Evolutionary conservation across 2,329 filamentous ascomycete species (phyloP).

Genomic region (Waltergamsia citrina): DNA sequence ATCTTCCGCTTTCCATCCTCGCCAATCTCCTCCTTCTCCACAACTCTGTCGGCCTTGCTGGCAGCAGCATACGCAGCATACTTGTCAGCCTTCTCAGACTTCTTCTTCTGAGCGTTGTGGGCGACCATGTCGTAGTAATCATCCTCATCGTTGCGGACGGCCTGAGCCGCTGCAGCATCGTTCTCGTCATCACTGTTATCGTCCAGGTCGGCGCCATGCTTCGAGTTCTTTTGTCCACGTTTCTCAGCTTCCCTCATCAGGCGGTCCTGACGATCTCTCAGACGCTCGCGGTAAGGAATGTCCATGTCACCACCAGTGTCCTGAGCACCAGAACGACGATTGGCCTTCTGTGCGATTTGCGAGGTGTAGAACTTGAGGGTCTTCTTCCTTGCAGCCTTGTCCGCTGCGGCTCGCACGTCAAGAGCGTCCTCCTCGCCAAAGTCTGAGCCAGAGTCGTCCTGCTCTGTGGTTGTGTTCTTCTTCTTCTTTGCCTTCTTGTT

Average conservation of each 20-base stretch:
- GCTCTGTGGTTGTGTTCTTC: constrained; percentile 20
- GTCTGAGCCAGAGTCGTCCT: constrained; percentile 58
- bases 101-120: constrained; percentile 58
- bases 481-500: constrained; percentile 38
- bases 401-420: constrained; percentile 67
- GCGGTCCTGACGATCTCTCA: constrained; percentile 76
- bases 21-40: constrained; percentile 61
- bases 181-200: constrained; percentile 62
- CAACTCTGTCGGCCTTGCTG: constrained; percentile 51
- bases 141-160: constrained; percentile 49
- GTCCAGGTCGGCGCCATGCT: constrained; percentile 56
- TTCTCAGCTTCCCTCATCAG: constrained; percentile 84
- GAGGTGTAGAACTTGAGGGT: constrained; percentile 95
- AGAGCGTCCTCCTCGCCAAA: constrained; percentile 84
- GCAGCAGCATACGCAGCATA: constrained; percentile 49
- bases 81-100: constrained; percentile 57
- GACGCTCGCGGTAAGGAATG: constrained; percentile 79
- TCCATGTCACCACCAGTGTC: constrained; percentile 73
- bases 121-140: constrained; percentile 90
- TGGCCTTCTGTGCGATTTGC: constrained; percentile 90
- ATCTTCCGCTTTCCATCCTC: constrained; percentile 87
- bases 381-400: constrained; percentile 86
- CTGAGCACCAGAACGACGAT: constrained; percentile 65
- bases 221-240: constrained; percentile 59
- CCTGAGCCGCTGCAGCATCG: constrained; percentile 44